Evolutionary conservation across 495 filamentous ascomycete genomes (phyloP).

Genomic region (Xylaria telfairii): DNA sequence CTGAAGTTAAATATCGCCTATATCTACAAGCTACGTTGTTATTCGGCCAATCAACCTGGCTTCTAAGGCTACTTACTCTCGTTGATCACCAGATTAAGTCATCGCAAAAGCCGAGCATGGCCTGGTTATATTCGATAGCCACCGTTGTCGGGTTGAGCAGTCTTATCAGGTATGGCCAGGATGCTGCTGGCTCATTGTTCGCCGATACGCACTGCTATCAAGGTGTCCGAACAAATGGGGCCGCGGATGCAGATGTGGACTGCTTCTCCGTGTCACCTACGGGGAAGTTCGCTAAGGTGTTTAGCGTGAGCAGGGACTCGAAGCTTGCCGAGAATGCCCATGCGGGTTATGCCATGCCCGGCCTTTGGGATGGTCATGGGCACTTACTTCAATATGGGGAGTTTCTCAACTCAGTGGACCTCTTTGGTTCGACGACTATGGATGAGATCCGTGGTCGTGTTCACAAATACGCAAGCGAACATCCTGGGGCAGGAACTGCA

Average conservation of each 20-base stretch:
- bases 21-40: neutral
- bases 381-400: conserved; percentile 69
- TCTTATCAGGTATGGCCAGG: conserved; percentile 27
- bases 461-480: conserved; percentile 47
- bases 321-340: conserved; percentile 24
- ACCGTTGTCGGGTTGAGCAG: conserved; percentile 28
- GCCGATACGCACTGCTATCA: conserved; percentile 50
- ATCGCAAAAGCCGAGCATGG: conserved; percentile 9
- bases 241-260: conserved; percentile 35
- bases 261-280: conserved; percentile 51
- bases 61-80: neutral
- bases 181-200: conserved; percentile 22
- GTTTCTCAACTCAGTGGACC: conserved; percentile 63
- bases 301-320: conserved; percentile 26
- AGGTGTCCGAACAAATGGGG: conserved; percentile 45
- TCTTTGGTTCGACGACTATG: conserved; percentile 61
- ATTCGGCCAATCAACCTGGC: neutral
- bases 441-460: conserved; percentile 56
- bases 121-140: conserved; percentile 31
- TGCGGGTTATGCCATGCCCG: conserved; percentile 59
- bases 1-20: neutral
- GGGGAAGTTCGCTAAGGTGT: conserved; percentile 43
- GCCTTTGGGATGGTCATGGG: conserved; percentile 70
- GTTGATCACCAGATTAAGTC: neutral
- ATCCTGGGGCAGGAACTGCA: conserved; percentile 49